A percentile compares a stretch with the other conserved stretches of the same genome.
These are phyloP conservation scores for Exophiala bonariae DNA, from an alignment of 2,329 filamentous ascomycete genomes.

Conservation along the genomic window DNA sequence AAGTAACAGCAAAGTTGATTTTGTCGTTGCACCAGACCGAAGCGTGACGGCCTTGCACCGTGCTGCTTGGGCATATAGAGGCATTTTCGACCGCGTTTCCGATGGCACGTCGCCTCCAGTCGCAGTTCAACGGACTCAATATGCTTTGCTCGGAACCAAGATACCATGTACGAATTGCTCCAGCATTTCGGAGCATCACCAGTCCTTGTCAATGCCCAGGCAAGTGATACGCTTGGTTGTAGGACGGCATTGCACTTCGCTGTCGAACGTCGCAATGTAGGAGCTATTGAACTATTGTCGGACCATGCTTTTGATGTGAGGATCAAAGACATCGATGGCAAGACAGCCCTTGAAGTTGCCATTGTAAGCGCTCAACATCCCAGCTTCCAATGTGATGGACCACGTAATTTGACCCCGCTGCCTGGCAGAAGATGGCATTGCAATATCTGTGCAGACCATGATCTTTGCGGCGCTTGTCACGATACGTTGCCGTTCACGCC, in stretches of 20 bases:
- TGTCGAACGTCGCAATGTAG: slow-evolving; percentile 7
- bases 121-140: too few species aligned
- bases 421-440: slow-evolving; percentile 5
- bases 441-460: slow-evolving; percentile 4
- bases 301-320: slow-evolving; percentile 2
- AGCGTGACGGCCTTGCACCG: too few species aligned
- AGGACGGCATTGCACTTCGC: slow-evolving; percentile 20
- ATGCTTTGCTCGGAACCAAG: too few species aligned
- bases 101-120: too few species aligned
- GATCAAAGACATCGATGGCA: background rate
- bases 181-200: too few species aligned
- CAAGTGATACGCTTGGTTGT: slow-evolving; percentile 1
- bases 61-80: too few species aligned
- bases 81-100: too few species aligned
- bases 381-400: slow-evolving; percentile 1
- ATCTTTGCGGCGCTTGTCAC: slow-evolving; percentile 3
- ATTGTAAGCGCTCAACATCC: background rate
- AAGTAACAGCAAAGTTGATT: too few species aligned
- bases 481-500: background rate
- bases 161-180: too few species aligned
- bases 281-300: slow-evolving; percentile 11
- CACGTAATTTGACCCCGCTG: background rate
- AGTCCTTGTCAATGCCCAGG: slow-evolving; percentile 10
- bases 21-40: too few species aligned
- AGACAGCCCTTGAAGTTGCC: slow-evolving; percentile 2